A percentile compares a stretch with the other conserved stretches of the same genome.
These are phyloP conservation scores for Ceratopteris richardii DNA, from an alignment of 75 land plant genomes.

Conservation along the genomic window DNA sequence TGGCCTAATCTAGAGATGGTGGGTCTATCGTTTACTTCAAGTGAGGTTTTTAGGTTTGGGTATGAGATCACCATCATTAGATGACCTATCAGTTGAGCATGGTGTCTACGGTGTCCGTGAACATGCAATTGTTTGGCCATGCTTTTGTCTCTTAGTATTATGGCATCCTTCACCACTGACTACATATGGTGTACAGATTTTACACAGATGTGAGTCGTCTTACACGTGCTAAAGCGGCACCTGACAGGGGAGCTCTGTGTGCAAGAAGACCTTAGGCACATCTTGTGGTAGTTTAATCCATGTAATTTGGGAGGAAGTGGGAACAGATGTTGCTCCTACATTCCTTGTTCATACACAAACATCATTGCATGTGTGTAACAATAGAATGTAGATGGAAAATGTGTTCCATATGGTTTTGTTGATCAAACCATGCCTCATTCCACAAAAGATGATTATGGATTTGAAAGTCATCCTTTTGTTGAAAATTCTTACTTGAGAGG, in stretches of 20 bases:
- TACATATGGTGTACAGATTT: slow-evolving; percentile 29
- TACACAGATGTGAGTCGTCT: slow-evolving; percentile 31
- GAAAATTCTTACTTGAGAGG: too few species aligned
- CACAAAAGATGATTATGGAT: too few species aligned
- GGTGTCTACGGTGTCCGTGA: background rate
- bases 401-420: slow-evolving; percentile 90
- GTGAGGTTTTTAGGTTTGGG: too few species aligned
- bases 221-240: slow-evolving; percentile 27
- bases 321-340: slow-evolving; percentile 96
- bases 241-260: slow-evolving; percentile 17
- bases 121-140: slow-evolving; percentile 15
- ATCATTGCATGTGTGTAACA: slow-evolving; percentile 99
- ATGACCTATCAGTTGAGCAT: background rate
- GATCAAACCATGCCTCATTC: slow-evolving; percentile 87
- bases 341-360: slow-evolving; percentile 95
- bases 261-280: slow-evolving; percentile 57
- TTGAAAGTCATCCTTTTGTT: slow-evolving; percentile 97
- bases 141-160: slow-evolving; percentile 37
- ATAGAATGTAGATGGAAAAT: slow-evolving; percentile 97
- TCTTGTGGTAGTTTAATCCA: slow-evolving; percentile 94
- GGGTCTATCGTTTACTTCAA: too few species aligned
- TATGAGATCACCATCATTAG: too few species aligned
- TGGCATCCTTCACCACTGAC: slow-evolving; percentile 29
- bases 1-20: too few species aligned
- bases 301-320: slow-evolving; percentile 99